These are phyloP conservation scores for Solanum pimpinellifolium DNA, from an alignment of 257 asterid species.

Conservation along the genomic window DNA sequence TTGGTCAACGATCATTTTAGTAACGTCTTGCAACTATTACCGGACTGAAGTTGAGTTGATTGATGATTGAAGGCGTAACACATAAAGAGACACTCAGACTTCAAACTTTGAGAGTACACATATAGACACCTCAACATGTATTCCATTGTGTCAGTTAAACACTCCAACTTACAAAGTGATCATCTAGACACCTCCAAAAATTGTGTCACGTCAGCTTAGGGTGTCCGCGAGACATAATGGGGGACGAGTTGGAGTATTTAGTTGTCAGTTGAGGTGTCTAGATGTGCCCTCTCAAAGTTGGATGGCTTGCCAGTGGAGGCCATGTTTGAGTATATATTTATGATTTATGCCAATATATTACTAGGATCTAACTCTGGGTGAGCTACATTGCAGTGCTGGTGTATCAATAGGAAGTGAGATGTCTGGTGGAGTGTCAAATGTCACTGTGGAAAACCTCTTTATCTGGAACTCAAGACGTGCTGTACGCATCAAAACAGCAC, in stretches of 20 bases:
- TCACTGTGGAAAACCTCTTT: constrained; percentile 15
- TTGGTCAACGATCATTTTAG: neutral
- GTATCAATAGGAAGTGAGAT: constrained; percentile 25
- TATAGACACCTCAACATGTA: neutral
- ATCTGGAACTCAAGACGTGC: constrained; percentile 20
- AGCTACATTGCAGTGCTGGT: constrained; percentile 6
- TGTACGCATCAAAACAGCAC: constrained; percentile 22
- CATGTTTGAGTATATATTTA: neutral
- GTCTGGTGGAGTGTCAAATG: constrained; percentile 26
- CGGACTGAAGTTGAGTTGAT: neutral
- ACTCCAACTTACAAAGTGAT: neutral
- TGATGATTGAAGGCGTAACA: neutral
- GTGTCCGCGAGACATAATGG: neutral
- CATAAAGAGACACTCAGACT: neutral
- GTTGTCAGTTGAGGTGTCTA: neutral
- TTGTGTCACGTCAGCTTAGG: neutral
- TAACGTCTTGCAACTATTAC: neutral
- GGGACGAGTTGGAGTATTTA: neutral
- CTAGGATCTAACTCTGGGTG: neutral
- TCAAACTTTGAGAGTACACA: neutral
- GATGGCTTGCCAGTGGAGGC: neutral
- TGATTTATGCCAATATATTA: neutral
- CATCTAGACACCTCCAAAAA: neutral
- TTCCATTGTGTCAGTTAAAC: neutral
- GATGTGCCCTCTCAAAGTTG: neutral